phyloP scores from a whole-genome alignment of 2,329 filamentous ascomycete species.

The Cytospora schulzeri region DNA sequence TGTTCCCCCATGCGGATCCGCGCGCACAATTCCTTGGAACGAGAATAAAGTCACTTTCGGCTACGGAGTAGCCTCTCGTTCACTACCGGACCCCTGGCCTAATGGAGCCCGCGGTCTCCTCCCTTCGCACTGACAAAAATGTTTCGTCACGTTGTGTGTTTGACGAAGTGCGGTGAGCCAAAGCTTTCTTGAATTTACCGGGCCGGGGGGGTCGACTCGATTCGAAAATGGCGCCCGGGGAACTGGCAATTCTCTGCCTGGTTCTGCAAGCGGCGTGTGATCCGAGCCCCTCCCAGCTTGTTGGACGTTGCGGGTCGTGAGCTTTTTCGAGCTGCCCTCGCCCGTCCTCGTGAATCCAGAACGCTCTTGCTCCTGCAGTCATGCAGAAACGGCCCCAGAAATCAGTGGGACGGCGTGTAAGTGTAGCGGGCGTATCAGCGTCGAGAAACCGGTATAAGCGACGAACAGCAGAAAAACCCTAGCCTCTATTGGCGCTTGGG shows the following conservation, averaged over 20 bases:
- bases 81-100: conserved; percentile 24
- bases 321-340: conserved; percentile 16
- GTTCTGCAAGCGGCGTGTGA: conserved; percentile 11
- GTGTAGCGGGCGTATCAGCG: conserved; percentile 20
- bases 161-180: conserved; percentile 24
- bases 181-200: conserved; percentile 1
- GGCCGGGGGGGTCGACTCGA: conserved; percentile 10
- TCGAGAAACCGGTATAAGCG: conserved; percentile 14
- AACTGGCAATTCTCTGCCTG: conserved; percentile 5
- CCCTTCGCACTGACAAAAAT: conserved; percentile 7
- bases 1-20: conserved; percentile 15
- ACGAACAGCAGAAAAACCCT: conserved; percentile 10
- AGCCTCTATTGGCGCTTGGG: conserved; percentile 24
- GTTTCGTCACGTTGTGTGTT: conserved; percentile 16
- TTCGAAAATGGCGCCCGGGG: conserved; percentile 15
- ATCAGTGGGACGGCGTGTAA: conserved; percentile 17
- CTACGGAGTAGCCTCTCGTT: conserved; percentile 12
- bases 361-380: conserved; percentile 12
- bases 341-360: conserved; percentile 12
- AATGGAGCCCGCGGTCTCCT: conserved; percentile 5
- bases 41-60: conserved; percentile 20
- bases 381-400: conserved; percentile 7
- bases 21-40: conserved; percentile 15
- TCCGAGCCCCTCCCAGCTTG: conserved; percentile 15
- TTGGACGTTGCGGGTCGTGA: conserved; percentile 23